phyloP scores from a whole-genome alignment of 1,284 basidiomycete genomes.

The Termitomyces sp. region DNA sequence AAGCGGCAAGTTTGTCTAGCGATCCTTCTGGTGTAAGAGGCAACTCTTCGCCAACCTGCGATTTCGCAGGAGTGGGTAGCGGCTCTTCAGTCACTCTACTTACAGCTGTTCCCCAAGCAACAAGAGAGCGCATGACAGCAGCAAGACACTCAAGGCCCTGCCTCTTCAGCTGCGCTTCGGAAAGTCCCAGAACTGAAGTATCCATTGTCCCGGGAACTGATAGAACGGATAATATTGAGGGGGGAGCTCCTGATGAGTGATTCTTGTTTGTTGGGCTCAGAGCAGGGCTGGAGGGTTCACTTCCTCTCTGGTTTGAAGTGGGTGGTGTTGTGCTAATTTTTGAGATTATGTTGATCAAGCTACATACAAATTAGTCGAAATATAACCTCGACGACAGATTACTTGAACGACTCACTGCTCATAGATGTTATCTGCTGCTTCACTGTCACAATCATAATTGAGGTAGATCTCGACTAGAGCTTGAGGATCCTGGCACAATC shows the following conservation, averaged over 20 bases:
- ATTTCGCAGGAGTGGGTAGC: conserved; percentile 35
- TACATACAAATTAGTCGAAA: conserved; percentile 26
- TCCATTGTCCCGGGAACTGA: conserved; percentile 65
- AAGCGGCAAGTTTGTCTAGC: conserved; percentile 42
- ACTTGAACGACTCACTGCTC: conserved; percentile 61
- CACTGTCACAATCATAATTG: conserved; percentile 96
- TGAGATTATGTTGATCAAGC: conserved; percentile 90
- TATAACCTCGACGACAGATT: conserved; percentile 4
- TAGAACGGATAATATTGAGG: conserved; percentile 65
- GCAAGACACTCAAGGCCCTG: conserved; percentile 91
- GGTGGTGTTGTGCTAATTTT: conserved; percentile 79
- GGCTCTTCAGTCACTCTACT: conserved; percentile 46
- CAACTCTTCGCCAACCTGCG: conserved; percentile 46
- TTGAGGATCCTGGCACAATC: conserved; percentile 91
- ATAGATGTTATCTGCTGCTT: conserved; percentile 92
- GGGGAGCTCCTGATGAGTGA: conserved; percentile 44
- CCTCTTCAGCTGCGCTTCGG: conserved; percentile 80
- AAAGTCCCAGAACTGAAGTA: conserved; percentile 59
- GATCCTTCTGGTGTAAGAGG: conserved; percentile 50
- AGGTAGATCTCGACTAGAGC: conserved; percentile 95
- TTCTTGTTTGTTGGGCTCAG: conserved; percentile 49
- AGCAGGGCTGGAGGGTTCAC: conserved; percentile 58
- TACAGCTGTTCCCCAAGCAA: conserved; percentile 78
- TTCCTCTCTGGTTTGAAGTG: conserved; percentile 43
- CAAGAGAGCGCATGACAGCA: conserved; percentile 81